Base-by-base conservation (phyloP, 192 early-diverging fungal species). In the Linnemannia zychae region DNA sequence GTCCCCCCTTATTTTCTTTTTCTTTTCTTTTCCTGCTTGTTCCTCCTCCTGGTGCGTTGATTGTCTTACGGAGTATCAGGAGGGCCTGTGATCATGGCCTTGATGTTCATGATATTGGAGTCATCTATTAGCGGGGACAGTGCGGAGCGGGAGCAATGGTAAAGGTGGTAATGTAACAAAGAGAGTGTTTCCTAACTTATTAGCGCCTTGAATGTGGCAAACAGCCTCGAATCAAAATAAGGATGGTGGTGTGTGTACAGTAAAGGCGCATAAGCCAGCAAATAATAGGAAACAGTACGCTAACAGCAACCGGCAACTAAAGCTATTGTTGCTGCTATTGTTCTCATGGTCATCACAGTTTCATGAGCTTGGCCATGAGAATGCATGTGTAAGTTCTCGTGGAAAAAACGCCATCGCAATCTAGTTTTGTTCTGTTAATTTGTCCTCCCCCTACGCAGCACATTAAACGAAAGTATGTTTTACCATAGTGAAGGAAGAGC, bases 81-180 rank as follows among this genome's bases (percentile, higher is more conserved):
- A 37, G 93, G 93, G 3, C 93, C 93, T 15, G 88, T 89, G 72
- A 93, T 88, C 70, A 93, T 82, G 28, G 93, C 92, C 76, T 93
- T 92, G 75, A 92, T 89, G 80, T 92, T 91, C 72, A 88, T 93
- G 78, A 93, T 88, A 87, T 93, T 88, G 6, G 76, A 80, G 63
- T 93, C 93, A 75, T 89, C 85, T 85, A 79, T 22, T n/a, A 46
- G 67, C 11, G 34, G 34, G 52, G 72, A 36, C 22, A 65, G 28
- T 75, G 40, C n/a, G 38, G n/a, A 44, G 40, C 40, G 40, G 40
- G 3, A 44, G 40, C 9, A 9, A 9, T 44, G 40, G 40, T 44
- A 44, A 6, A 6, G 40, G 40, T 44, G 40, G 38, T 60, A 44
- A 70, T 49, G 71, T 60, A 71, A 37, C 67, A 72, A 12, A 67